A percentile compares a stretch with the other conserved stretches of the same genome.
phyloP scores from a whole-genome alignment of 768 basidiomycete genomes.

The Termitomyces sp. region DNA sequence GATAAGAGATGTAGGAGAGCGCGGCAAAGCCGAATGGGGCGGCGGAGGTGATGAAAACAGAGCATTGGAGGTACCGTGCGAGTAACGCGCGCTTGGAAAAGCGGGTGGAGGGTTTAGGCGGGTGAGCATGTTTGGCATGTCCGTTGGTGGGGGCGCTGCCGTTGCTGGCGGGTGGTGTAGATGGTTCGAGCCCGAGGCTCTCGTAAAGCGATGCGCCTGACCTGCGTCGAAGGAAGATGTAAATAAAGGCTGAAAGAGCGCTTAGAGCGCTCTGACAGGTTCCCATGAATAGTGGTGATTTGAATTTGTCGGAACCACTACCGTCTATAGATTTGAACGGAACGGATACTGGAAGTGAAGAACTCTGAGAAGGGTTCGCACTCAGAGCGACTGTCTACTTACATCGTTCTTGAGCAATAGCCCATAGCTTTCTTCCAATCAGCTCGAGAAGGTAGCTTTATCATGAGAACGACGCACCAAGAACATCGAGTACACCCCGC shows the following conservation, averaged over 20 bases:
- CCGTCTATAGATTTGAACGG: constrained; percentile 74
- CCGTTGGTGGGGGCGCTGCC: constrained; percentile 18
- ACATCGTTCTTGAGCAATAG: constrained; percentile 93
- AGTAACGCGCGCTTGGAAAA: constrained; percentile 49
- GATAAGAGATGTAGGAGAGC: constrained; percentile 94
- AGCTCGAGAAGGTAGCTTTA: background rate
- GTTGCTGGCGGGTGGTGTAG: constrained; percentile 18
- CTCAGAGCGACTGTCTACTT: constrained; percentile 20
- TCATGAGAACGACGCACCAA: constrained; percentile 45
- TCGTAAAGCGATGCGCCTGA: constrained; percentile 46
- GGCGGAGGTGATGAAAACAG: constrained; percentile 82
- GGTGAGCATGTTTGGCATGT: constrained; percentile 25
- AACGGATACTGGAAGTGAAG: constrained; percentile 57
- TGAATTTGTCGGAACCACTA: constrained; percentile 64
- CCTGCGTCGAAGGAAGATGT: constrained; percentile 62
- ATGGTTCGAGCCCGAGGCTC: constrained; percentile 54
- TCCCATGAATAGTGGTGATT: constrained; percentile 79
- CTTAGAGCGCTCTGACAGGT: constrained; percentile 81
- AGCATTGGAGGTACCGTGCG: constrained; percentile 74
- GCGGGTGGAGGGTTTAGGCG: constrained; percentile 25
- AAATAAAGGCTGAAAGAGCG: constrained; percentile 70
- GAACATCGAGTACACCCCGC: constrained; percentile 92
- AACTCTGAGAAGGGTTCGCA: background rate
- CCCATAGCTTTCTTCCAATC: constrained; percentile 61
- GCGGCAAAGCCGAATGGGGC: constrained; percentile 96